phyloP scores from a whole-genome alignment of 2,329 filamentous ascomycete genomes.

The Talaromyces sp. region DNA sequence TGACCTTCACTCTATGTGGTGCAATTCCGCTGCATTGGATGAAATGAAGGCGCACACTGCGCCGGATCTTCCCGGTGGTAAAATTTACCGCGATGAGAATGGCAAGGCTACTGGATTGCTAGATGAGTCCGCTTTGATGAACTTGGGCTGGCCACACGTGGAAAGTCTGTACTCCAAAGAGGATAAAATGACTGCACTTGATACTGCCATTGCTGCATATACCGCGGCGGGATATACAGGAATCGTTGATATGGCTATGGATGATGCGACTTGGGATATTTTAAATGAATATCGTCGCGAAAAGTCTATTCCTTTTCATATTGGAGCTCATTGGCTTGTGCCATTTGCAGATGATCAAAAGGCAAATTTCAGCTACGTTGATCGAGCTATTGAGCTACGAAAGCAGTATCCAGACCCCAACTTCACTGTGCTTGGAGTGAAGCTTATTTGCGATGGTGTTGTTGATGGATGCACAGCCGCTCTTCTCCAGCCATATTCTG shows the following conservation, averaged over 20 bases:
- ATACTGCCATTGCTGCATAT: slow-evolving; percentile 47
- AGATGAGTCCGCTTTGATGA: slow-evolving; percentile 50
- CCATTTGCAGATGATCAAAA: slow-evolving; percentile 43
- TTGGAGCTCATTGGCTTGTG: slow-evolving; percentile 55
- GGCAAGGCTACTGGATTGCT: slow-evolving; percentile 51
- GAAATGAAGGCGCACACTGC: slow-evolving; percentile 49
- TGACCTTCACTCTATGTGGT: slow-evolving; percentile 57
- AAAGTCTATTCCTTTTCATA: slow-evolving; percentile 43
- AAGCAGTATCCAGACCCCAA: slow-evolving; percentile 46
- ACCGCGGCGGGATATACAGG: slow-evolving; percentile 52
- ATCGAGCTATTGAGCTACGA: slow-evolving; percentile 48
- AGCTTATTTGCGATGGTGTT: slow-evolving; percentile 55
- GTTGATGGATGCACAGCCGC: slow-evolving; percentile 57
- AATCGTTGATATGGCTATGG: slow-evolving; percentile 57
- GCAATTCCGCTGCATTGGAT: slow-evolving; percentile 50
- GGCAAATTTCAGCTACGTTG: slow-evolving; percentile 47
- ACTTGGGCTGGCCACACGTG: slow-evolving; percentile 52
- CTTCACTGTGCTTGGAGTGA: slow-evolving; percentile 52
- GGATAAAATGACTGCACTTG: slow-evolving; percentile 47
- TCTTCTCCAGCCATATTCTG: slow-evolving; percentile 50
- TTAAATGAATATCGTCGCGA: slow-evolving; percentile 44
- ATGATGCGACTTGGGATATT: slow-evolving; percentile 52
- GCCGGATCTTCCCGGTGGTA: slow-evolving; percentile 50
- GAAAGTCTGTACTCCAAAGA: slow-evolving; percentile 45
- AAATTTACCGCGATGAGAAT: slow-evolving; percentile 48